Base-by-base conservation (phyloP, 2,329 filamentous ascomycete species). In the Mycocentrospora acerina region DNA sequence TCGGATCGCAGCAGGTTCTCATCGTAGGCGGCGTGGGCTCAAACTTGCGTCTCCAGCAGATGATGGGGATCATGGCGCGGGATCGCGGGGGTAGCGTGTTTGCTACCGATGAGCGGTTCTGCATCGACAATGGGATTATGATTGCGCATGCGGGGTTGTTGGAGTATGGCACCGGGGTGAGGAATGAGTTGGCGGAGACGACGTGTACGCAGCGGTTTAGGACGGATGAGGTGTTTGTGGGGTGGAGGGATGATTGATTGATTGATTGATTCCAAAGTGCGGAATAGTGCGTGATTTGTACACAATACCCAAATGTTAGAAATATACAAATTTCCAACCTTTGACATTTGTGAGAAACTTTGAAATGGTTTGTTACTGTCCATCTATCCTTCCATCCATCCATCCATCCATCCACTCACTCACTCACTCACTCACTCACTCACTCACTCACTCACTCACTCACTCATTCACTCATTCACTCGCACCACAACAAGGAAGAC, bases 51-150 rank as follows among this genome's bases (percentile, higher is more conserved):
- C 66, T 98, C 53, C 93, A 98, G 73, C 82, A 95, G 59, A 98
- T 98, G 93, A 98, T 98, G 93, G 90, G 88, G 12, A 76, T 86
- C 31, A 98, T 98, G 93, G 91, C 90, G 12, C 76, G 75, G 29
- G 90, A 95, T 66, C 76, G 93, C 25, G 88, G 90, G 36, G 93
- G 93, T 4, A 90, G 82, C 58, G 88, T 97, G 3, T 96, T 87
- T 70, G 90, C 93, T 16, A 97, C 91, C 0, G 93, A 98, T 65
- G 93, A 98, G 74, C 78, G 93, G 30, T 98, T 95, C 67, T 98
- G 93, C 66, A 98, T 98, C 56, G 93, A 98, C 69, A 98, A 98
- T 59, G 93, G 93, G 32, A 97, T 98, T 63, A 98, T 98, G 93
- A 98, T 98, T 72, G 93, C 93, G 1, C 91, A 98, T 67, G 93